Evolutionary conservation across 352 stramenopile genomes (phyloP), one percentile per base, ranked within the genome.

Genomic region (Phytophthora pisi): DNA sequence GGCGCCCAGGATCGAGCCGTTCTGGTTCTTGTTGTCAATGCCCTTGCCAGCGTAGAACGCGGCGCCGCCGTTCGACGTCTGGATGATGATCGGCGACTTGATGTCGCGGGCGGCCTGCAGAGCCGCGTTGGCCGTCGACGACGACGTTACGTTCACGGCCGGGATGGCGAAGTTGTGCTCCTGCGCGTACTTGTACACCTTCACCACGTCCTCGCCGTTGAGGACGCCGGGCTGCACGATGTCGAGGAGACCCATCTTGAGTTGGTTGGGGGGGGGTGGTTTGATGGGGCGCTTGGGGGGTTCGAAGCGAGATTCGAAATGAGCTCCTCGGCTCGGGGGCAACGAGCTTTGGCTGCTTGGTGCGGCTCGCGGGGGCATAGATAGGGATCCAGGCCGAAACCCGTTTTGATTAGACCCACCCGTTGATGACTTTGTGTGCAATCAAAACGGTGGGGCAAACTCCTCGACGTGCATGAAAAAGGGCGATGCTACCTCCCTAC

Each of bases 11-110:
- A 67, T 65, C 53, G 87, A 93, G 10, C 71, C 93, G 42, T 89
- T 72, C 78, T 98, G 95, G 73, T 96, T 92, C 78, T 91, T 96
- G 87, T 99, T 99, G 79, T 97, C 86, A 40, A 98, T 88, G 68
- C 91, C 90, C 92, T 99, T 99, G 81, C 97, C 97, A 57, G 94
- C 94, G 70, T 97, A 98, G 86, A 98, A 99, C 50, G 96, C 93
- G 74, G 91, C 95, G 73, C 97, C 97, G 76, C 97, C 97, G 86
- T 99, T 99, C 61, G 96, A 99, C 70, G 98, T 98, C 77, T 98
- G 97, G 60, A 99, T 97, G 81, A 99, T 98, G 75, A 99, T 98
- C 59, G 97, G 97, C 57, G 87, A 96, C 74, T 98, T 96, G 82
- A 98, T 97, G 80, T 98, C 93, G 66, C 91, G 91, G 58, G 97